Conservation (phyloP, 371 early-diverging fungal species). For the Rhizomucor miehei region DNA sequence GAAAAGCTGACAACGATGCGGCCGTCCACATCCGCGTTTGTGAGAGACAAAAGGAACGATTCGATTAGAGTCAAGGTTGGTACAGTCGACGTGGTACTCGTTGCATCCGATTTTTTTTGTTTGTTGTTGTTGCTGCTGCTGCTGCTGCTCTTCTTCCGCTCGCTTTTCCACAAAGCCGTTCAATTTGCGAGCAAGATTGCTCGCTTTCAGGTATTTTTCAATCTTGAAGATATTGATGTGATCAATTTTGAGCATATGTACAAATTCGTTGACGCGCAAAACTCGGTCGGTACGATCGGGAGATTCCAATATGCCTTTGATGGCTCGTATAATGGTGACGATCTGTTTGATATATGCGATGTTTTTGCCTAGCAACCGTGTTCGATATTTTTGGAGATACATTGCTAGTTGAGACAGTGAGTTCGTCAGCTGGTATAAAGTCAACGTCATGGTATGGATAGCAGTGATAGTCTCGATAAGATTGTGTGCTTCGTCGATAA, state of each 20-base stretch:
- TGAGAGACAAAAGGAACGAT: conserved; percentile 56
- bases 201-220: conserved; percentile 64
- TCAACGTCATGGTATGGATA: conserved; percentile 54
- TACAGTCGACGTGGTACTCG: conserved; percentile 19
- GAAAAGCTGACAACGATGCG: conserved; percentile 54
- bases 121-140: conserved; percentile 16
- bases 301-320: conserved; percentile 25
- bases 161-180: conserved; percentile 53
- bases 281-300: conserved; percentile 31
- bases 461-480: conserved; percentile 70
- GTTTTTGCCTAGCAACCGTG: conserved; percentile 71
- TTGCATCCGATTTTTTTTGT: background rate
- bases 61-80: conserved; percentile 55
- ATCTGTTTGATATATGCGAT: conserved; percentile 76
- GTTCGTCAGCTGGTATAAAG: conserved; percentile 41
- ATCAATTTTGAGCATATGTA: conserved; percentile 68
- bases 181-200: conserved; percentile 74
- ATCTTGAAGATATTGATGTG: conserved; percentile 87
- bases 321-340: conserved; percentile 41
- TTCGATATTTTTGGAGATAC: conserved; percentile 72
- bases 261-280: conserved; percentile 67
- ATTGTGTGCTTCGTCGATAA: conserved; percentile 94
- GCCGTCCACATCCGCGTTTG: conserved; percentile 68
- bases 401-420: conserved; percentile 55
- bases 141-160: conserved; percentile 36